phyloP scores from a whole-genome alignment of 2,329 filamentous ascomycete species.

The Trichophyton benhamiae region DNA sequence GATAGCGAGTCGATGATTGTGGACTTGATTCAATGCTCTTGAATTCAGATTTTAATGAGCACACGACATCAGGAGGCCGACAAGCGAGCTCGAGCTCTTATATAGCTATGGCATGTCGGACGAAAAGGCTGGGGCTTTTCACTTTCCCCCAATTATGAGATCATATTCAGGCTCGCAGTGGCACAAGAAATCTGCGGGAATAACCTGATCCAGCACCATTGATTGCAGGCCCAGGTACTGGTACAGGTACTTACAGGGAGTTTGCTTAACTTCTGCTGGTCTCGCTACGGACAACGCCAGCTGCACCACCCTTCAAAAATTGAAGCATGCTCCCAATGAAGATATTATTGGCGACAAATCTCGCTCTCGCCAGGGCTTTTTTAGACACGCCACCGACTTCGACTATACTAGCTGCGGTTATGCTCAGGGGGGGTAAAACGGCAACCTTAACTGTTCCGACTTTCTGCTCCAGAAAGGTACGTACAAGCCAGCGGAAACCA shows the following conservation, averaged over 20 bases:
- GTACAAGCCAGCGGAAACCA: neutral
- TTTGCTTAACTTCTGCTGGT: neutral
- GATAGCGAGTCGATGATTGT: neutral
- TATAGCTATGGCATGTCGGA: neutral
- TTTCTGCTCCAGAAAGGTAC: neutral
- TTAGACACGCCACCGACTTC: neutral
- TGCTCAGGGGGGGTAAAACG: neutral
- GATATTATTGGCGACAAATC: neutral
- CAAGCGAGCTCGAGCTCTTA: neutral
- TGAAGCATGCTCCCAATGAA: neutral
- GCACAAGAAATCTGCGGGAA: neutral
- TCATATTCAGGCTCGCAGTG: neutral
- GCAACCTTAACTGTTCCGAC: neutral
- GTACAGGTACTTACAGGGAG: neutral
- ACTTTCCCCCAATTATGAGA: neutral
- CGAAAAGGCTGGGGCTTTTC: neutral
- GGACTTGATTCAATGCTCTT: neutral
- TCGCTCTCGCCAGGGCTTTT: neutral
- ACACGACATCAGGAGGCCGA: neutral
- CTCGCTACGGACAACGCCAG: neutral
- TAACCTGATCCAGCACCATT: neutral
- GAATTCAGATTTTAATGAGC: neutral
- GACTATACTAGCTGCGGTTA: neutral
- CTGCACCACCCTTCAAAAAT: neutral
- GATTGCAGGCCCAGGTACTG: neutral